Conservation (phyloP, 306 rosid genomes). For the Castanea sativa region DNA sequence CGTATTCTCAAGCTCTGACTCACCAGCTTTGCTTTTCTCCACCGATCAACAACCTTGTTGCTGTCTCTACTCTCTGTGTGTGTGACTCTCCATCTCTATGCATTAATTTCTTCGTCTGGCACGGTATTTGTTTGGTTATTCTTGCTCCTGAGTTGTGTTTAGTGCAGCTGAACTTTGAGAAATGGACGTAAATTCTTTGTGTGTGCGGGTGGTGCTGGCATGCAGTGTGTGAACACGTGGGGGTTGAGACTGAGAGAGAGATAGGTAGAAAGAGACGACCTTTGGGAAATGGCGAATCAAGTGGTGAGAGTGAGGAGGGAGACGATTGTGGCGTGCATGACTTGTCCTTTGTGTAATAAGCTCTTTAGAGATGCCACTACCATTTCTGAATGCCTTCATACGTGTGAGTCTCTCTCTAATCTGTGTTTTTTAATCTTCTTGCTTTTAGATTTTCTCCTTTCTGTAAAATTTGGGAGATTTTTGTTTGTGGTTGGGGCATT, state of each 20-base stretch:
- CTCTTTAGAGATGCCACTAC: constrained; percentile 85
- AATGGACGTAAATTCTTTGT: constrained; percentile 62
- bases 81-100: constrained; percentile 7
- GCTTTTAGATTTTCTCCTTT: constrained; percentile 8
- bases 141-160: constrained; percentile 10
- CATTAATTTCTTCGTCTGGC: neutral
- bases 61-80: constrained; percentile 1
- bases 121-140: neutral
- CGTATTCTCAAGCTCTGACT: constrained; percentile 22
- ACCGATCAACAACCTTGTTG: constrained; percentile 28
- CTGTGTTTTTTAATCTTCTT: neutral
- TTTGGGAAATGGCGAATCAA: constrained; percentile 66
- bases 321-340: constrained; percentile 83
- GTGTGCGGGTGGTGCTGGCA: constrained; percentile 34
- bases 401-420: constrained; percentile 56
- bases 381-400: constrained; percentile 94
- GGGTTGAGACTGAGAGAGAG: constrained; percentile 1
- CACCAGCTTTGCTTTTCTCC: constrained; percentile 24
- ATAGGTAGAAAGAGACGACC: too few relatives aligned
- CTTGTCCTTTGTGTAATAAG: constrained; percentile 80
- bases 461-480: constrained; percentile 19
- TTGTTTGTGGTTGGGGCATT: neutral
- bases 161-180: constrained; percentile 37
- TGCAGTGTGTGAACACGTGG: constrained; percentile 58
- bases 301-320: constrained; percentile 62